Base-by-base conservation (phyloP, 2,329 filamentous ascomycete species). In the Penicillium sp. region DNA sequence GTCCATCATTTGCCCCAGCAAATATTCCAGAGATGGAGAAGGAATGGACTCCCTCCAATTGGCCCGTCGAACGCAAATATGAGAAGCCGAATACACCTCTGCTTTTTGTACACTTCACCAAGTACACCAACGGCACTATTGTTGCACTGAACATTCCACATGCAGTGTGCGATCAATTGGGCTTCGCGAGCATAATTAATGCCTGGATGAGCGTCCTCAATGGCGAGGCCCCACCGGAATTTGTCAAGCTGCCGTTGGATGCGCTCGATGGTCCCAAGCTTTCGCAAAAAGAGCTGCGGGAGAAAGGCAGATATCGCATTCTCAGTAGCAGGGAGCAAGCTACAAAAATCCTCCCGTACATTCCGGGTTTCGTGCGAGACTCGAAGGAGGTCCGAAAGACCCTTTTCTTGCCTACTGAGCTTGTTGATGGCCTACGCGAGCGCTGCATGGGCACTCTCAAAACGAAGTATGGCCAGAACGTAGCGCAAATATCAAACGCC, bases 1-100 rank as follows among this genome's bases (percentile, higher is more conserved):
- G 4, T 15, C 17, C 42, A 12, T 45, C 7, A 17, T 42, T 54
- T 43, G 51, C 39, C 14, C 39, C 38, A 8, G 38, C 38, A 25
- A 43, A 28, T 34, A 54, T 54, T 39, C 51, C 25, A 10, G 51
- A 54, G 17, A 41, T 54, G 38, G 51, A 54, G 41, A 42, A n/a
- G n/a, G 25, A 8, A 42, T 54, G 51, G 51, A 43, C 28, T 17
- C 51, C 50, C 1, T 43, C 51, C 39, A 54, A 15, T 15, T 43
- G 51, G 51, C 51, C 51, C 6, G 41, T 15, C 6, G 51, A 54
- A 20, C 39, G 51, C 25, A 54, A n/a, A 22, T 43, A 20, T 17
- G 51, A 43, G 39, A 20, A 8, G 14, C 15, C 25, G 8, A 25
- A 35, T 28, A 20, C 10, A 20, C 39, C 51, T 7, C 28, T 54